Evolutionary conservation across 257 asterid genomes (phyloP).

Genomic region (Solanum microdontum): DNA sequence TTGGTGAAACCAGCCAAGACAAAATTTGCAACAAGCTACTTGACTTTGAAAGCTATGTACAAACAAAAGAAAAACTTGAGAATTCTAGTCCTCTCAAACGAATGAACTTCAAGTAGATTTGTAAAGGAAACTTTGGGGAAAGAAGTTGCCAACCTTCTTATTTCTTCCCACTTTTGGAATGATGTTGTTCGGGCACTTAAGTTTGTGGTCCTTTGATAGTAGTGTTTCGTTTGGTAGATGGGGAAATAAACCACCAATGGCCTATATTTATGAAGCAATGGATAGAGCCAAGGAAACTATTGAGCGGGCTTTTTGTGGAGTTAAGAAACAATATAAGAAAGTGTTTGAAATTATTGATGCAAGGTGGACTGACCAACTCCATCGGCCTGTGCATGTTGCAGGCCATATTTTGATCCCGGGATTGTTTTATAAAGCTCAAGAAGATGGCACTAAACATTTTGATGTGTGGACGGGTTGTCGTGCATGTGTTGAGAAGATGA

Average conservation of each 20-base stretch:
- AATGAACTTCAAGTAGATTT: too few species aligned
- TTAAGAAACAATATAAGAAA: background rate
- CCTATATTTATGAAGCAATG: background rate
- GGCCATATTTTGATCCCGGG: background rate
- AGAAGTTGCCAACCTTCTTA: too few species aligned
- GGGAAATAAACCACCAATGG: background rate
- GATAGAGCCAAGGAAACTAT: background rate
- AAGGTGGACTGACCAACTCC: background rate
- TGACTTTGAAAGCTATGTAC: too few species aligned
- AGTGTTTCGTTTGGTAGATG: background rate
- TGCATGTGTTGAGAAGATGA: background rate
- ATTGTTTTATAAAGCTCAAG: too few species aligned
- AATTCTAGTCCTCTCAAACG: too few species aligned
- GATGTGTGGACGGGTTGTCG: background rate
- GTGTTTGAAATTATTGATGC: background rate
- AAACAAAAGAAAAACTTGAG: too few species aligned
- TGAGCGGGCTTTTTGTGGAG: background rate
- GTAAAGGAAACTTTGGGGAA: too few species aligned
- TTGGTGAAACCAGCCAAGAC: too few species aligned
- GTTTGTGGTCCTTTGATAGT: background rate
- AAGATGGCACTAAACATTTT: background rate
- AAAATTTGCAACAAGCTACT: too few species aligned
- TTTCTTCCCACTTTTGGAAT: too few species aligned
- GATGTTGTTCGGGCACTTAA: too few species aligned
- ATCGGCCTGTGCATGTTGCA: background rate